Evolutionary conservation across 495 filamentous ascomycete species (phyloP).

Genomic region (Pyrenopolyporus hunteri): DNA sequence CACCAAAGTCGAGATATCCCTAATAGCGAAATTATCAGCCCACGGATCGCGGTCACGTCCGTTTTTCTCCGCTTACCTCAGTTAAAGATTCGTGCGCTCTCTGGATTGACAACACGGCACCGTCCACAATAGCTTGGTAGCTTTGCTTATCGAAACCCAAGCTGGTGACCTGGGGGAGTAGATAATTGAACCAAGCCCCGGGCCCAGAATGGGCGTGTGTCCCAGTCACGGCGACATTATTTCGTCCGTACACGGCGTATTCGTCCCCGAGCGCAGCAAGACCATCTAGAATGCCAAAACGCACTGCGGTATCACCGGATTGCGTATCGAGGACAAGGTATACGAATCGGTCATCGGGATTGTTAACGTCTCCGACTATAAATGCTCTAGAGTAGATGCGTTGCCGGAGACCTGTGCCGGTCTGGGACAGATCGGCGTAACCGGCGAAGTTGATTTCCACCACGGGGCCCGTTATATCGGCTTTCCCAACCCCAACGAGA

Average conservation of each 20-base stretch:
- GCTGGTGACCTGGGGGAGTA: conserved; percentile 91
- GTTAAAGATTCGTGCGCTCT: conserved; percentile 79
- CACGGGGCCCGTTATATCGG: conserved; percentile 87
- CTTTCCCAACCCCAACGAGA: conserved; percentile 87
- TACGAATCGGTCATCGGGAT: conserved; percentile 76
- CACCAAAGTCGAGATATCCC: conserved; percentile 56
- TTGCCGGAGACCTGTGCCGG: conserved; percentile 82
- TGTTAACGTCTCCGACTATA: conserved; percentile 76
- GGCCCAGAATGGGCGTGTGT: conserved; percentile 94
- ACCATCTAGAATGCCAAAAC: conserved; percentile 81
- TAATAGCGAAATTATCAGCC: conserved; percentile 27
- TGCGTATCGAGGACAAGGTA: conserved; percentile 86
- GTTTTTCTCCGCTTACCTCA: conserved; percentile 54
- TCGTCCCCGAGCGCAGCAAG: conserved; percentile 62
- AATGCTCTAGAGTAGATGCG: conserved; percentile 88
- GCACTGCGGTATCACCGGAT: conserved; percentile 86
- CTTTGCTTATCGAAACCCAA: conserved; percentile 84
- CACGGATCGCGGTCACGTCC: neutral
- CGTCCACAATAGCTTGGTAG: conserved; percentile 90
- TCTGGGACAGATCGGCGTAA: conserved; percentile 78
- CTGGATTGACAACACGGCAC: conserved; percentile 80
- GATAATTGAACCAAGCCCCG: conserved; percentile 94
- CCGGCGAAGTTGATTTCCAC: conserved; percentile 64
- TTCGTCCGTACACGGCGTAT: conserved; percentile 67
- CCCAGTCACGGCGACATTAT: conserved; percentile 87